Evolutionary conservation across 768 basidiomycete genomes (phyloP).

Genomic region (Suillus paluster): DNA sequence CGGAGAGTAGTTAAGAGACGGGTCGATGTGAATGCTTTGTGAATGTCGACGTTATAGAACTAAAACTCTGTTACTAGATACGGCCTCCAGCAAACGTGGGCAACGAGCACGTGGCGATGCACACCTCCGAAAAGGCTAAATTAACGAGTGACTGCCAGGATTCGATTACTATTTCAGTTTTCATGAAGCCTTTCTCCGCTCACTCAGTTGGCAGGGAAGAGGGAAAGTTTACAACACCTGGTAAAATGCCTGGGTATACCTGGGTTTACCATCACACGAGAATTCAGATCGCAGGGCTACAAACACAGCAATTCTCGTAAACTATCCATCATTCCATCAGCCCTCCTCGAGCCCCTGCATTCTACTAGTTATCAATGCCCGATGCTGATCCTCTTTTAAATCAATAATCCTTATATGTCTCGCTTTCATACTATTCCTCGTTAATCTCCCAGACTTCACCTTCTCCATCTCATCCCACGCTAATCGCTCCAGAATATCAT

Average conservation of each 20-base stretch:
- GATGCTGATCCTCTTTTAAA: constrained; percentile 43
- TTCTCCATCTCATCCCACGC: constrained; percentile 39
- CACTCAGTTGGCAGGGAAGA: constrained; percentile 10
- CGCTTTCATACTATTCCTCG: constrained; percentile 58
- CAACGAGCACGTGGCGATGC: constrained; percentile 33
- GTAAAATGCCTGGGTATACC: constrained; percentile 8
- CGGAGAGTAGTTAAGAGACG: constrained; percentile 8
- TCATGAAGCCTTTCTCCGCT: constrained; percentile 16
- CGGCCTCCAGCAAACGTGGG: constrained; percentile 33
- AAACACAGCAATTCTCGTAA: constrained; percentile 10
- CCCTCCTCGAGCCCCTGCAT: constrained; percentile 11
- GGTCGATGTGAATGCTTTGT: constrained; percentile 21
- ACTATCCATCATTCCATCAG: constrained; percentile 6
- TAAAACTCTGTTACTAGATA: constrained; percentile 22
- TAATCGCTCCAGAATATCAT: constrained; percentile 49
- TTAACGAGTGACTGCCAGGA: constrained; percentile 22
- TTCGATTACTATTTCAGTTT: constrained; percentile 3
- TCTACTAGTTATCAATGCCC: constrained; percentile 33
- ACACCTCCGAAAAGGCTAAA: constrained; percentile 26
- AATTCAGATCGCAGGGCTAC: constrained; percentile 14
- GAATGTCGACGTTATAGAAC: constrained; percentile 37
- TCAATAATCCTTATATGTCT: constrained; percentile 49
- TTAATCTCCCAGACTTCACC: constrained; percentile 46
- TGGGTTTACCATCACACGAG: background rate
- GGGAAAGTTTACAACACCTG: constrained; percentile 12